These are phyloP conservation scores for Scleroderma bovista DNA, from an alignment of 768 basidiomycete genomes.

Conservation along the genomic window DNA sequence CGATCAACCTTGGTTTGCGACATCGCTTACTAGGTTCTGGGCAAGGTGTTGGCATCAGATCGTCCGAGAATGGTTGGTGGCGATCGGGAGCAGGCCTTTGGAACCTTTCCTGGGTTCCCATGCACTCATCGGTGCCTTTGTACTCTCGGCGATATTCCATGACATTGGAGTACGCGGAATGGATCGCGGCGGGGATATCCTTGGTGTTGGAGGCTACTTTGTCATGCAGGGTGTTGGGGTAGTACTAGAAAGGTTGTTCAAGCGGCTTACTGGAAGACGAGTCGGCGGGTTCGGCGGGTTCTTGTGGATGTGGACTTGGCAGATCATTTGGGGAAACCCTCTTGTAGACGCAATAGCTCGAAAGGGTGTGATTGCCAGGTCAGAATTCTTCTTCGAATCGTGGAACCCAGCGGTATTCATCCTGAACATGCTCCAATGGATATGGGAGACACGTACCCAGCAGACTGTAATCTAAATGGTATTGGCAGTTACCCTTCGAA, in stretches of 20 bases:
- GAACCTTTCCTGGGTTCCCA: conserved; percentile 38
- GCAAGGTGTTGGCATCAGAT: conserved; percentile 60
- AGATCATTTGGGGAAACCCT: conserved; percentile 40
- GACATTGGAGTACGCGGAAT: conserved; percentile 54
- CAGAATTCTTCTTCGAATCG: too few species aligned
- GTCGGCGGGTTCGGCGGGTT: conserved; percentile 46
- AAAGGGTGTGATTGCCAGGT: conserved; percentile 1
- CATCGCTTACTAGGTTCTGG: conserved; percentile 61
- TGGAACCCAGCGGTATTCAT: too few species aligned
- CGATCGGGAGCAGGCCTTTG: conserved; percentile 42
- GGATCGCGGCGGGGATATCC: conserved; percentile 47
- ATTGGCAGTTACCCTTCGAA: too few species aligned
- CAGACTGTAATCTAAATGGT: too few species aligned
- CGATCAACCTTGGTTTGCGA: conserved; percentile 48
- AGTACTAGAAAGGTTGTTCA: conserved; percentile 45
- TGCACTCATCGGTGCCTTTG: conserved; percentile 54
- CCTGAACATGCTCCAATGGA: too few species aligned
- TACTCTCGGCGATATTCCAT: conserved; percentile 57
- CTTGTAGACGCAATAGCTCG: conserved; percentile 41
- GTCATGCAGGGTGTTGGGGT: conserved; percentile 51
- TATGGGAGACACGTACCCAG: too few species aligned
- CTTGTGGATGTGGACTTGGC: conserved; percentile 48
- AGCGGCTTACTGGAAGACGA: conserved; percentile 35
- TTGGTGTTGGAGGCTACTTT: conserved; percentile 45
- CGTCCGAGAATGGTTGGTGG: conserved; percentile 53